Base-by-base conservation (phyloP, 345 rosid genomes). In the Durio zibethinus region DNA sequence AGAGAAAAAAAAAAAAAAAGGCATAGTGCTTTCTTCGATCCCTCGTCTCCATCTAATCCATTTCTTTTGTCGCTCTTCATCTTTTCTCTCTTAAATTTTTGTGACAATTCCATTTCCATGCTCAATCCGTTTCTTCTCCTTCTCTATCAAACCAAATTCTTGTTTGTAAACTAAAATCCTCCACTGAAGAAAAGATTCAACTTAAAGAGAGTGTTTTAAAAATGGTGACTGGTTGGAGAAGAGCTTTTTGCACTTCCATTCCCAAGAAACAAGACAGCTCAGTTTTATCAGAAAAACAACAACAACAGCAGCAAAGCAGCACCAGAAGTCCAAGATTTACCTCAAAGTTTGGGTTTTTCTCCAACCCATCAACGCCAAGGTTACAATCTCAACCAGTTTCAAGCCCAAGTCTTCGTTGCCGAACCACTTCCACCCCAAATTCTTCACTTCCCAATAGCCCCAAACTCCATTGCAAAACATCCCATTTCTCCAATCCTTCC, bases 151-250 rank as follows among this genome's bases (percentile, higher is more conserved):
- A 50, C 21, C 43, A 5, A 52, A 8, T 50, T 25, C 63, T 40
- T 35, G 27, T 11, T 54, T 43, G 7, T 36, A 53, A 36, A 54
- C 50, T 73, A 12, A 73, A 72, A 73, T 14, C 33, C 3, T 15
- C 27, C 2, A 5, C 48, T 11, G 11, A 14, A 73, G 50, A 36
- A 38, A 21, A 7, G 21, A 36, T 73, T 53, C 80, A 81, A 20
- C 74, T 80, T 78, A 77, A 53, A 20, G 76, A 72, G 73, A 38
- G 68, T 27, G n/a, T 33, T 12, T 11, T 20, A 9, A 84, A 78
- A 74, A 92, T 94, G 98, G 96, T 94, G 80, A 87, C 83, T 33
- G 92, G 92, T 2, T 90, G 97, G 88, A 90, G 89, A 84, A 87
- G 90, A 83, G 92, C 97, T 45, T 94, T 94, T 72, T 91, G 97